Conservation (phyloP, 1,284 basidiomycete genomes). For the Sanghuangporus sanghuang region DNA sequence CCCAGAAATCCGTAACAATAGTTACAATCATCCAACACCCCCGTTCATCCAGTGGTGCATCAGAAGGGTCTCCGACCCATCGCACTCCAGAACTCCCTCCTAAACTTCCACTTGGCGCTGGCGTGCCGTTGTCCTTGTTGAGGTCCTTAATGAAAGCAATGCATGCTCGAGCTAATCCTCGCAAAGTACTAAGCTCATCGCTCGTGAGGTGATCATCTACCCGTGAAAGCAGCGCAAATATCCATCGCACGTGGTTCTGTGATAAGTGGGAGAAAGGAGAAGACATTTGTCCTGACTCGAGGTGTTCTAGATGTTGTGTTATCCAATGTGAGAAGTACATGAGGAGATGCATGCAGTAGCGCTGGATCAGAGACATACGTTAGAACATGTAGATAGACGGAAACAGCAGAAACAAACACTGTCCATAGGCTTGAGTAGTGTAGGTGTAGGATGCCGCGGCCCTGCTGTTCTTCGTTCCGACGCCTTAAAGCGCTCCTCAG, state of each 20-base stretch:
- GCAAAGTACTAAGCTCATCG: constrained; percentile 74
- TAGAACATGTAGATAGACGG: constrained; percentile 17
- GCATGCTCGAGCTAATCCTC: constrained; percentile 74
- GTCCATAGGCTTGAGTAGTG: constrained; percentile 52
- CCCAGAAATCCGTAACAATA: constrained; percentile 75
- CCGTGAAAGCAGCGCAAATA: constrained; percentile 73
- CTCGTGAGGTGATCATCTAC: constrained; percentile 70
- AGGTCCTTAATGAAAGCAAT: constrained; percentile 49
- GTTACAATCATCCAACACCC: constrained; percentile 85
- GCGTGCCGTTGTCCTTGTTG: constrained; percentile 23
- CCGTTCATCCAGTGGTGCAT: constrained; percentile 37
- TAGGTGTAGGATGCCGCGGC: constrained; percentile 52
- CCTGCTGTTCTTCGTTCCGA: constrained; percentile 2
- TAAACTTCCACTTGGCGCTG: background rate
- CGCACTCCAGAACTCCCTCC: background rate
- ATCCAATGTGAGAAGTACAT: constrained; percentile 85
- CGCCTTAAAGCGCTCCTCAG: constrained; percentile 17
- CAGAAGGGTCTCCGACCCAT: constrained; percentile 16
- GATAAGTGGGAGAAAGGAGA: constrained; percentile 41
- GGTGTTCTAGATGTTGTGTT: constrained; percentile 49
- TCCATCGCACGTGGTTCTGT: constrained; percentile 74
- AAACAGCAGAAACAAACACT: constrained; percentile 41
- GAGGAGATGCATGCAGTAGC: constrained; percentile 65
- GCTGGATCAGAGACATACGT: constrained; percentile 33
- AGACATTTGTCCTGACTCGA: constrained; percentile 25